phyloP scores from a whole-genome alignment of 169 alveolate genomes.

The Fabrea salina region DNA sequence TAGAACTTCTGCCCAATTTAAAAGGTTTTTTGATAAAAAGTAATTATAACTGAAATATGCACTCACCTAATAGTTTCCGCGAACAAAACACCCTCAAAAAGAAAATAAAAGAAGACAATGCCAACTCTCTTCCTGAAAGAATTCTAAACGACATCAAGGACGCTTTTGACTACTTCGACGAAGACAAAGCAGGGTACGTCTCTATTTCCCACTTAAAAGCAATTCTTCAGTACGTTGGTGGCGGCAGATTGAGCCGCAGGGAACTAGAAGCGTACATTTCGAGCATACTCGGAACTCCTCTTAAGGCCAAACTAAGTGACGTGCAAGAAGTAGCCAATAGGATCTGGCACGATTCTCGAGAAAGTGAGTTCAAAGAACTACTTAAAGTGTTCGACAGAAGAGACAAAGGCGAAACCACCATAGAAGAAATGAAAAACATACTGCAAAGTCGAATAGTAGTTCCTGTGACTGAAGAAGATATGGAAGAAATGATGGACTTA shows the following conservation, averaged over 20 bases:
- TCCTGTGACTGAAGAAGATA: conserved; percentile 21
- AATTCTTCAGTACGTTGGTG: conserved; percentile 9
- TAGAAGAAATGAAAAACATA: conserved; percentile 24
- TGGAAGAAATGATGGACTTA: conserved; percentile 3
- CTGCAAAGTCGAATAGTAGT: neutral
- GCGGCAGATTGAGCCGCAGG: conserved; percentile 1
- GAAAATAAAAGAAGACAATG: no score
- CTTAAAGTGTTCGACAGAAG: conserved; percentile 12
- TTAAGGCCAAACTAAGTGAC: conserved; percentile 1
- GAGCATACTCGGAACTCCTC: neutral
- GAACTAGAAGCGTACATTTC: neutral
- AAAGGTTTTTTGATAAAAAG: no score
- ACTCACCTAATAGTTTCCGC: no score
- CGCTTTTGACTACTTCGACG: conserved; percentile 20
- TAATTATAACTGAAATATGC: no score
- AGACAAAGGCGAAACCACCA: conserved; percentile 14
- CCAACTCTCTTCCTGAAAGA: conserved; percentile 26
- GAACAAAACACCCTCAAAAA: no score
- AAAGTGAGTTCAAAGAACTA: conserved; percentile 4
- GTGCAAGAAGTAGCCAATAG: neutral
- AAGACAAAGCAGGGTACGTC: neutral
- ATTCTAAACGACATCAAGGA: conserved; percentile 7
- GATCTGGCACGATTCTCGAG: conserved; percentile 23
- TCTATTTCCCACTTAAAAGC: conserved; percentile 1
- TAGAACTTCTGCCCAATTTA: no score